Evolutionary conservation across 2,329 filamentous ascomycete genomes (phyloP).

Genomic region (Pezicula neosporulosa): DNA sequence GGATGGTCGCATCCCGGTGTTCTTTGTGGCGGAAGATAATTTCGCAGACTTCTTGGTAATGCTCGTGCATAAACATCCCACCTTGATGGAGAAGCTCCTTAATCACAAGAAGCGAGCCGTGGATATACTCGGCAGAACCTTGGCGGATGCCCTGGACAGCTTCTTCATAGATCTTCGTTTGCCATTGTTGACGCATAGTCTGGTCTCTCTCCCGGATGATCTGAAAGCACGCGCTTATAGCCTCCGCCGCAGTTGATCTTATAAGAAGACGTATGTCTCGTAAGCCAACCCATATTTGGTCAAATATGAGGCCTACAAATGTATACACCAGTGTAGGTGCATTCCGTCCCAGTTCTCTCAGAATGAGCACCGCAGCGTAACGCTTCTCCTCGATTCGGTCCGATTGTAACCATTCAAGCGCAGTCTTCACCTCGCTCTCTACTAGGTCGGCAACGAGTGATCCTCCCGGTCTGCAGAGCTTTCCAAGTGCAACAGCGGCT

Average conservation of each 20-base stretch:
- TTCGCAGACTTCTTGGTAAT: conserved; percentile 89
- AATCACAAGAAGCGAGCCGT: conserved; percentile 89
- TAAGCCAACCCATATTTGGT: conserved; percentile 93
- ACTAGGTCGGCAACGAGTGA: conserved; percentile 93
- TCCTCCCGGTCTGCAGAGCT: conserved; percentile 87
- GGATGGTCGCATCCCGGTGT: conserved; percentile 81
- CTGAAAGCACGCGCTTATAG: conserved; percentile 91
- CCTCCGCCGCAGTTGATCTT: conserved; percentile 85
- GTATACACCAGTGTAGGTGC: conserved; percentile 94
- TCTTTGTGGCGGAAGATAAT: conserved; percentile 92
- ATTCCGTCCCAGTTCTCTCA: conserved; percentile 86
- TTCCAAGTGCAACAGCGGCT: conserved; percentile 83
- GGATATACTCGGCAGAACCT: conserved; percentile 81
- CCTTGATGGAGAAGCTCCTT: conserved; percentile 92
- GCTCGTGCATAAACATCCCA: conserved; percentile 98
- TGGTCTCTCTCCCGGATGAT: conserved; percentile 93
- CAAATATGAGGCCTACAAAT: conserved; percentile 92
- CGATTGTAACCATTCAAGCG: conserved; percentile 93
- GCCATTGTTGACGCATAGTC: conserved; percentile 82
- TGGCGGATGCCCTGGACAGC: conserved; percentile 75
- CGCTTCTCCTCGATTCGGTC: conserved; percentile 90
- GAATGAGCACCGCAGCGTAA: conserved; percentile 87
- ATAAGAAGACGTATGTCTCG: conserved; percentile 89
- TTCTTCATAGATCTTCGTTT: conserved; percentile 87
- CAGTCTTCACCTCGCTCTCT: conserved; percentile 93